Conservation (phyloP, 139 green algal genomes). For the Chlamydomonas sp. region DNA sequence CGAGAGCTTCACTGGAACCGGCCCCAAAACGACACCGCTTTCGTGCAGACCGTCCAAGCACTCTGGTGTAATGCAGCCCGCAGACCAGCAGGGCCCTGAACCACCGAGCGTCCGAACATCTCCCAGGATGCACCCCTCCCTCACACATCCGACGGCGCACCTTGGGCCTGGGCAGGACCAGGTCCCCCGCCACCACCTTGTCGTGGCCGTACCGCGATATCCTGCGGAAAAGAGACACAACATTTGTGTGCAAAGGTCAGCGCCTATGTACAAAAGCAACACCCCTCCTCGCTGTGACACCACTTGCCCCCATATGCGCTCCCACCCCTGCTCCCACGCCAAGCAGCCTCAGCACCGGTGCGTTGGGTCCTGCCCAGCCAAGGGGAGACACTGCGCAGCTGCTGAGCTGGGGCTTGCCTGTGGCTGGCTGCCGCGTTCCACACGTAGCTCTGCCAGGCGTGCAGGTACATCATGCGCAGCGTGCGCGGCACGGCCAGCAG, state of each 20-base stretch:
- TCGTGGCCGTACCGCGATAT: conserved; percentile 54
- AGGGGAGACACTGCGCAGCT: no score
- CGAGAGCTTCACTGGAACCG: no score
- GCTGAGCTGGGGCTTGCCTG: not conserved
- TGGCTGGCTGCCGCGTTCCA: conserved; percentile 85
- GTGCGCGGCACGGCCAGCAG: conserved; percentile 80
- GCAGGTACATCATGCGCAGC: conserved; percentile 92
- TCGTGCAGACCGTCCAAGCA: no score
- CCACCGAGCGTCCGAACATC: not conserved
- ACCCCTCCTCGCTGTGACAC: not conserved
- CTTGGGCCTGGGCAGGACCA: conserved; percentile 62
- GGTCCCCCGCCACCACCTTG: conserved; percentile 75
- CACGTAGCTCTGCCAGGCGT: conserved; percentile 93
- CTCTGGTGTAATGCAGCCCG: no score
- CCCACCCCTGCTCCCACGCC: not conserved
- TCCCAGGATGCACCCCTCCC: not conserved
- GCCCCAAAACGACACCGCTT: no score
- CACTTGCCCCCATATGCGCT: not conserved
- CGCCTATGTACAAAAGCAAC: no score
- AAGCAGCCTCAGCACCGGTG: no score
- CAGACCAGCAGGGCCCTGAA: no score
- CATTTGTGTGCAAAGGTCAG: no score
- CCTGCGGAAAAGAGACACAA: not conserved
- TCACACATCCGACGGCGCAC: not conserved
- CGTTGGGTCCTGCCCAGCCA: no score